These are phyloP conservation scores for Polyplosphaeria fusca DNA, from an alignment of 495 filamentous ascomycete genomes.

Conservation along the genomic window DNA sequence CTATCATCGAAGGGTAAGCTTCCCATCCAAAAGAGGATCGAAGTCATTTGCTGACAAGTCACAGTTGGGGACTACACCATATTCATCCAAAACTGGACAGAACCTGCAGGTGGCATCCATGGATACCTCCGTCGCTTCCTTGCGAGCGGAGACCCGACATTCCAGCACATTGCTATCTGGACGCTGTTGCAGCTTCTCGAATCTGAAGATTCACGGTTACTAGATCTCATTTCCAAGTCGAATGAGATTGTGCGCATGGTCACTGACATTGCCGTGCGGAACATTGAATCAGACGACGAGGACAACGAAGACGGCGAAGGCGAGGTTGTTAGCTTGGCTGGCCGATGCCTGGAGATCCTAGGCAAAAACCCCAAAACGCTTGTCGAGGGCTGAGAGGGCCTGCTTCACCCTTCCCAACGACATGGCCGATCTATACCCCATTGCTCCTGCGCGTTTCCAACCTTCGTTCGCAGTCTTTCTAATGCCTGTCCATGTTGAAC, in stretches of 20 bases:
- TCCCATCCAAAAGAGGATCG: too few relatives aligned
- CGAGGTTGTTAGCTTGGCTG: conserved; percentile 88
- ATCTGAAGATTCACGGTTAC: conserved; percentile 82
- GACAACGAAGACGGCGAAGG: conserved; percentile 81
- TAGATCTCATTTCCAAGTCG: conserved; percentile 79
- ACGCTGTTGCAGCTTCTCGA: conserved; percentile 92
- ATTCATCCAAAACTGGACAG: conserved; percentile 88
- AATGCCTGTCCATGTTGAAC: conserved; percentile 12
- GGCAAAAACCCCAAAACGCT: conserved; percentile 56
- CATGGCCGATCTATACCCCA: conserved; percentile 24
- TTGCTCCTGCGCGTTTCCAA: conserved; percentile 12
- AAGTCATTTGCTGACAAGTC: neutral
- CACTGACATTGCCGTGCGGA: conserved; percentile 81
- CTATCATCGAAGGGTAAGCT: conserved; percentile 87
- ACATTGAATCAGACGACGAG: conserved; percentile 86
- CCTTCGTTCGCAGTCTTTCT: conserved; percentile 16
- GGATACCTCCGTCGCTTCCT: conserved; percentile 92
- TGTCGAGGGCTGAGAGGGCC: conserved; percentile 50
- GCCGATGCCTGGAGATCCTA: conserved; percentile 81
- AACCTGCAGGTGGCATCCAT: conserved; percentile 90
- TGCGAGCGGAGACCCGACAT: conserved; percentile 89
- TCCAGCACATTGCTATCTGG: conserved; percentile 99
- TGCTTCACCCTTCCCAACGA: conserved; percentile 2
- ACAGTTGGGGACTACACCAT: conserved; percentile 96
- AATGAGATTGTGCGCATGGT: conserved; percentile 89